phyloP scores from a whole-genome alignment of 2,329 filamentous ascomycete genomes.

The Paecilomyces formosus region DNA sequence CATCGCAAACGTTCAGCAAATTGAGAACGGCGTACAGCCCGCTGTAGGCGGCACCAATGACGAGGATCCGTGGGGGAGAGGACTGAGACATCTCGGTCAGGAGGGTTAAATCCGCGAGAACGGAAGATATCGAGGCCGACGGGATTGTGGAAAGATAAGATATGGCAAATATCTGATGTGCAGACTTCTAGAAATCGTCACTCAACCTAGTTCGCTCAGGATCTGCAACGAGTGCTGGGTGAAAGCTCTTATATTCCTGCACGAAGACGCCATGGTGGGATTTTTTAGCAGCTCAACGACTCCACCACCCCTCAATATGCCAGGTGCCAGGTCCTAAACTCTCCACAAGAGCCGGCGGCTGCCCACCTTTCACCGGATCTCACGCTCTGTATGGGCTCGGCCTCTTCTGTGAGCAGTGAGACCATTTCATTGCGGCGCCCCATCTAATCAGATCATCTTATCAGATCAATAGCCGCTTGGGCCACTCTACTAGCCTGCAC shows the following conservation, averaged over 20 bases:
- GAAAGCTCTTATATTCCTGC: background rate
- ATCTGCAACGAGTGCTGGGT: background rate
- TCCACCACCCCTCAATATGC: background rate
- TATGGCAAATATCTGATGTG: background rate
- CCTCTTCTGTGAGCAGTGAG: background rate
- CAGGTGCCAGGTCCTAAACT: background rate
- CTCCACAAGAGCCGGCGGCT: background rate
- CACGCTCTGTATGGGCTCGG: background rate
- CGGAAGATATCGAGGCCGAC: background rate
- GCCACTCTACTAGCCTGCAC: background rate
- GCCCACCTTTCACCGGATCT: background rate
- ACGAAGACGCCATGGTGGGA: background rate
- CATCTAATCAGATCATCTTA: constrained; percentile 1
- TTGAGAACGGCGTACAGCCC: constrained; percentile 61
- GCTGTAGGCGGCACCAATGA: constrained; percentile 66
- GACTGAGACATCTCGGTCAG: background rate
- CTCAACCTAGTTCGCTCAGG: background rate
- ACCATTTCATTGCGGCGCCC: background rate
- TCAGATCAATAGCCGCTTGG: background rate
- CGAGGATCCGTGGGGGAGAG: constrained; percentile 43
- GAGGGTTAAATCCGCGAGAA: background rate
- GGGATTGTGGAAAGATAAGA: background rate
- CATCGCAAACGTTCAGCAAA: constrained; percentile 58
- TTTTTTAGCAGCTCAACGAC: background rate
- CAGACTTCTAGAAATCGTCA: background rate